Evolutionary conservation across 1,284 basidiomycete species (phyloP), one percentile per base, ranked within the genome.

Genomic region (Xerocomus cyaneibrunnescens): DNA sequence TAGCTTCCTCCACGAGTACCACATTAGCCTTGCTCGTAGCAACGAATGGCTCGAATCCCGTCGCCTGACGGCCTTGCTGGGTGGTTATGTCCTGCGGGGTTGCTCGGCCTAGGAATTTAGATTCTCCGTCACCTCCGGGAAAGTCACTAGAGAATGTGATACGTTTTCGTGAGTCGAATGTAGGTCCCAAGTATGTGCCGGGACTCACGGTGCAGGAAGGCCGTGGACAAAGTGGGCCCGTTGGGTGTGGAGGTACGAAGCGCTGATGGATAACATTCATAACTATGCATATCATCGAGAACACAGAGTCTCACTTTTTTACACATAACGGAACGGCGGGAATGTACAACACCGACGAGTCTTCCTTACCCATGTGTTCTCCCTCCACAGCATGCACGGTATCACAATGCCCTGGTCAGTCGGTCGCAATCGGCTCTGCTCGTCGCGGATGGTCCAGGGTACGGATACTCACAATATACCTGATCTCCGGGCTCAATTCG

Each of bases 331-430:
- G 89, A 0, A 83, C 83, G 3, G 88, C 83, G 0, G 89, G 90
- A 51, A 92, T 92, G 65, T 92, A 93, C 51, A 93, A 63, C 22
- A 92, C 89, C 1, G 84, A 85, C 0, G 87, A 88, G 59, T 91
- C 86, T 5, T 71, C 72, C 12, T 62, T 58, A 0, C 91, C 90
- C 8, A 59, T 62, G 63, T 92, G 87, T 22, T 74, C 66, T 5
- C 63, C 55, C 64, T 92, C 89, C 28, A 92, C 89, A 0, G 84
- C 79, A 64, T 92, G 90, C 9, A 91, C 78, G 23, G 77, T 72
- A 64, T 91, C 85, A 52, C 77, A 79, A 55, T 83, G 78, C 80
- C 83, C 81, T 83, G 38, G 21, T 7, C 30, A 34, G 13, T 50
- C 27, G 10, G 32, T 35, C 5, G 13, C 0, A 2, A 28, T 57